phyloP scores from a whole-genome alignment of 495 filamentous ascomycete genomes.

The Eremomyces bilateralis region DNA sequence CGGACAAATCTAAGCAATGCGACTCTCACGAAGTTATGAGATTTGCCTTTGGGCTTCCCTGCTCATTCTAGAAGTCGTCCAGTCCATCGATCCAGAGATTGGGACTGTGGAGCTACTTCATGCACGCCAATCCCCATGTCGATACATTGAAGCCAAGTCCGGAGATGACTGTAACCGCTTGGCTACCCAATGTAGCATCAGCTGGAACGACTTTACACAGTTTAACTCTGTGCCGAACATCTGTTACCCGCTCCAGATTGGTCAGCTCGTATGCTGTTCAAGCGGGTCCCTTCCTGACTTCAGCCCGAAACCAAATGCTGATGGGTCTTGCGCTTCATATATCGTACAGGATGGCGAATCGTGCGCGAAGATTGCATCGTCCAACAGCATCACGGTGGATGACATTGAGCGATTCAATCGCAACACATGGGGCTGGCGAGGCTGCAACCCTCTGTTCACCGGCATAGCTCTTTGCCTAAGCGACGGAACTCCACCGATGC shows the following conservation, averaged over 20 bases:
- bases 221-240: conserved; percentile 19
- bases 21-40: too few relatives aligned
- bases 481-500: conserved; percentile 25
- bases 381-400: conserved; percentile 14
- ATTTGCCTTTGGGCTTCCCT: too few relatives aligned
- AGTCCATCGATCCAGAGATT: too few relatives aligned
- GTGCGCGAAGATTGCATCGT: conserved; percentile 12
- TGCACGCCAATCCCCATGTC: too few relatives aligned
- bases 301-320: conserved; percentile 19
- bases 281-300: conserved; percentile 19
- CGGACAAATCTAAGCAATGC: too few relatives aligned
- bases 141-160: too few relatives aligned
- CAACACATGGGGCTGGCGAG: conserved; percentile 28
- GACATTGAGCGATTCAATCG: conserved; percentile 22
- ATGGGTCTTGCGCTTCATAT: conserved; percentile 24
- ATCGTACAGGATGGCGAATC: conserved; percentile 16
- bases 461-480: conserved; percentile 26
- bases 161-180: conserved; percentile 23
- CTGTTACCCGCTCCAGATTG: conserved; percentile 17
- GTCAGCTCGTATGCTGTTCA: conserved; percentile 28
- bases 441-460: conserved; percentile 18
- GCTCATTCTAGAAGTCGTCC: too few relatives aligned
- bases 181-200: conserved; percentile 22
- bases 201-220: conserved; percentile 18
- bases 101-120: too few relatives aligned